These are phyloP conservation scores for Arachnopeziza araneosa DNA, from an alignment of 2,329 filamentous ascomycete genomes.

Conservation along the genomic window DNA sequence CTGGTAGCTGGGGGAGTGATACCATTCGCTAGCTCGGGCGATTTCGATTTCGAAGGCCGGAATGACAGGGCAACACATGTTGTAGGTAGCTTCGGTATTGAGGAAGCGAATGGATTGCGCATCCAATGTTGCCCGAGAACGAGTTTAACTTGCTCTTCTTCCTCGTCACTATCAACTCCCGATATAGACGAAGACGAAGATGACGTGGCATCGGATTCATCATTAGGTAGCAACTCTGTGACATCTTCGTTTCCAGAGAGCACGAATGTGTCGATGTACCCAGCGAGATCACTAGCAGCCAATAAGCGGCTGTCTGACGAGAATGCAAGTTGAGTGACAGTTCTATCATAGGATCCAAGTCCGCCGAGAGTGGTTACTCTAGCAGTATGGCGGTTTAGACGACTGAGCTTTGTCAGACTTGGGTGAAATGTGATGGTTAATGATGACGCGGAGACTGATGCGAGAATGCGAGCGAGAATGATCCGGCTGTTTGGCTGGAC, in stretches of 20 bases:
- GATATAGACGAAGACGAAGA: conserved; percentile 36
- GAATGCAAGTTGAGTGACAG: conserved; percentile 69
- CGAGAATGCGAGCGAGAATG: conserved; percentile 44
- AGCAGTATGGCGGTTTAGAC: conserved; percentile 48
- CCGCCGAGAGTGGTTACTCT: conserved; percentile 56
- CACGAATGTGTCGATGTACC: conserved; percentile 83
- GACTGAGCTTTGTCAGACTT: conserved; percentile 42
- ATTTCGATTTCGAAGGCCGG: conserved; percentile 35
- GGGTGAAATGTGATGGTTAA: conserved; percentile 38
- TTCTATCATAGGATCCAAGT: conserved; percentile 70
- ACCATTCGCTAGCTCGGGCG: conserved; percentile 38
- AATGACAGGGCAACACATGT: conserved; percentile 66
- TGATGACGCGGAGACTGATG: conserved; percentile 29
- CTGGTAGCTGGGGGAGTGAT: conserved; percentile 20
- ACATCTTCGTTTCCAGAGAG: conserved; percentile 53
- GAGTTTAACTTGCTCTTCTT: conserved; percentile 43
- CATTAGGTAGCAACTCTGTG: conserved; percentile 33
- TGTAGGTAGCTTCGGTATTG: conserved; percentile 63
- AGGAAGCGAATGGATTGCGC: conserved; percentile 62
- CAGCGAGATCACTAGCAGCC: conserved; percentile 73
- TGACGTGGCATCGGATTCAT: conserved; percentile 33
- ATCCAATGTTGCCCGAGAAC: conserved; percentile 66
- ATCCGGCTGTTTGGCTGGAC: conserved; percentile 57
- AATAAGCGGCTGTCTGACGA: conserved; percentile 75
- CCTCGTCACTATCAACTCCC: conserved; percentile 34